A percentile compares a stretch with the other conserved stretches of the same genome.
These are phyloP conservation scores for Pichia sorboxylosa DNA, from an alignment of 1,139 yeast genomes.

Conservation along the genomic window DNA sequence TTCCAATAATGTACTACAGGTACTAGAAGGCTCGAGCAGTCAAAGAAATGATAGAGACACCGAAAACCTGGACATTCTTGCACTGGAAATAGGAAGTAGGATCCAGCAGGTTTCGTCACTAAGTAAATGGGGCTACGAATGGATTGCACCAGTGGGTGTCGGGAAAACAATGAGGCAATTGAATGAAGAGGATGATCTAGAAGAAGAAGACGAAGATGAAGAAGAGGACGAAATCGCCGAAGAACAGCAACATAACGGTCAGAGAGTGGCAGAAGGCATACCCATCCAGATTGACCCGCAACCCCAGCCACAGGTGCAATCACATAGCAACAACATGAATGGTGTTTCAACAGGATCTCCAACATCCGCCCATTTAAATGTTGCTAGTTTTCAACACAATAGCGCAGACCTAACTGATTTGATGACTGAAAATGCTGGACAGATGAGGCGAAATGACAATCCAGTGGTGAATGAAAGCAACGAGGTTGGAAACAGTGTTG, in stretches of 20 bases:
- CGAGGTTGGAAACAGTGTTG: slow-evolving; percentile 1
- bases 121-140: slow-evolving; percentile 36
- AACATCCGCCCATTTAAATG: background rate
- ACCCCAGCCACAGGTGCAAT: background rate
- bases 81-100: slow-evolving; percentile 16
- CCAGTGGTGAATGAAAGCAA: background rate
- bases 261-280: slow-evolving; percentile 2
- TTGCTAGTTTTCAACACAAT: background rate
- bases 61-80: slow-evolving; percentile 19
- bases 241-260: background rate
- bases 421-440: slow-evolving; percentile 9
- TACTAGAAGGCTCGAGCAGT: slow-evolving; percentile 4
- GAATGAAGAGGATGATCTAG: slow-evolving; percentile 18
- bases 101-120: slow-evolving; percentile 31
- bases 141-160: slow-evolving; percentile 44
- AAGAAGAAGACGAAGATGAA: slow-evolving; percentile 1
- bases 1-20: slow-evolving; percentile 1
- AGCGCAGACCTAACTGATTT: slow-evolving; percentile 3
- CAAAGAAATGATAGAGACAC: background rate
- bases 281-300: slow-evolving; percentile 9
- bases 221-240: background rate
- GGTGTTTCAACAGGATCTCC: too few relatives aligned
- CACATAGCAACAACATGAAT: background rate
- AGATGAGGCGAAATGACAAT: slow-evolving; percentile 2
- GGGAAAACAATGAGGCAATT: slow-evolving; percentile 37